phyloP scores from a whole-genome alignment of 2,329 filamentous ascomycete species.

The Fusarium subglutinans region DNA sequence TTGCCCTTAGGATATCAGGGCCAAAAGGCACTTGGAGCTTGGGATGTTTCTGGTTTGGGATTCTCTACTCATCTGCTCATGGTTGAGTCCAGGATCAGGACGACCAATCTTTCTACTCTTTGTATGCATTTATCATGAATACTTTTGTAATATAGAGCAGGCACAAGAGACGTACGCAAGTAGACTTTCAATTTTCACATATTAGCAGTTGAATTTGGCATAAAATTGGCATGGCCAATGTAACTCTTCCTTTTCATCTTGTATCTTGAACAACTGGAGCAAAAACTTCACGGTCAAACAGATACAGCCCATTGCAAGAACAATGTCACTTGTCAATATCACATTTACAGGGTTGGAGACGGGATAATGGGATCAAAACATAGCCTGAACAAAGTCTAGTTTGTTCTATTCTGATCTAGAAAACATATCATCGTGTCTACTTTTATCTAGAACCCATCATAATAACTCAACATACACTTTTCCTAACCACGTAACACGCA shows the following conservation, averaged over 20 bases:
- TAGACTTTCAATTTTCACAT: background rate
- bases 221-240: background rate
- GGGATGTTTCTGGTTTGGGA: background rate
- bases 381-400: constrained; percentile 8
- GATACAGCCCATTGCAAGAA: background rate
- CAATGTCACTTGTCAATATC: background rate
- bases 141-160: background rate
- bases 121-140: background rate
- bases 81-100: background rate
- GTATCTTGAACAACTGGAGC: background rate
- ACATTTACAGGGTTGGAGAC: background rate
- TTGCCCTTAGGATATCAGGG: background rate
- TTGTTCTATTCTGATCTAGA: constrained; percentile 24
- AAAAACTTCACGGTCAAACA: too few relatives aligned
- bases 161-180: too few relatives aligned
- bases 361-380: background rate
- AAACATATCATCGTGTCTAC: constrained; percentile 33
- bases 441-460: constrained; percentile 36
- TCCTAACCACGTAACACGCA: background rate
- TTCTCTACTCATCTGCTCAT: background rate
- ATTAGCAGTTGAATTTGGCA: background rate
- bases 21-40: background rate
- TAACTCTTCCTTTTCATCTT: background rate
- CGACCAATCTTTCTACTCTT: background rate
- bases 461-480: constrained; percentile 7